These are phyloP conservation scores for Tephrocybe rancida DNA, from an alignment of 768 basidiomycete species.

Conservation along the genomic window DNA sequence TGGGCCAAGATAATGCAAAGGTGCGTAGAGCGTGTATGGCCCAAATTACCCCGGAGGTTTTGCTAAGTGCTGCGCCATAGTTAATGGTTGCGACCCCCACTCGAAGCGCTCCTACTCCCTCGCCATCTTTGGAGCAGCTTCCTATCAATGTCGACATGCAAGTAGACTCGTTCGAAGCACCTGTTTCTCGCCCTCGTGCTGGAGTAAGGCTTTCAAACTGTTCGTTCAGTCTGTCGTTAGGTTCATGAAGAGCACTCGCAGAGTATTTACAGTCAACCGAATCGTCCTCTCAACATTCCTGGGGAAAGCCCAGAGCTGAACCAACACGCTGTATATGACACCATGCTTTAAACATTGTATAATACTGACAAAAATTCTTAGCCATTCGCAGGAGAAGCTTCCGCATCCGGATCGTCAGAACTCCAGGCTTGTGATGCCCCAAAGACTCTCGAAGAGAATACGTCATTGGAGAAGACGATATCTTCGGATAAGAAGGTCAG, in stretches of 20 bases:
- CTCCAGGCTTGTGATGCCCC: no score
- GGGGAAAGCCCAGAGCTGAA: slow-evolving; percentile 1
- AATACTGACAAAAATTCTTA: not conserved
- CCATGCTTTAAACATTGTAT: not conserved
- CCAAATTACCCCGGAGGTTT: not conserved
- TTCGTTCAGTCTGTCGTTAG: not conserved
- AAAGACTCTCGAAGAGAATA: no score
- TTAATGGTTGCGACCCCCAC: not conserved
- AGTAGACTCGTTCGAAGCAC: not conserved
- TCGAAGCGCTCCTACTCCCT: not conserved
- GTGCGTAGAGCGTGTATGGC: not conserved
- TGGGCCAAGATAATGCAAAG: not conserved
- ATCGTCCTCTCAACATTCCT: slow-evolving; percentile 25
- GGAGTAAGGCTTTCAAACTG: slow-evolving; percentile 15
- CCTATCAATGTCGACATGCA: not conserved
- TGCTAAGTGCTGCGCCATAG: not conserved
- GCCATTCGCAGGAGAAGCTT: not conserved
- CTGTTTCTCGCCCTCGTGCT: slow-evolving; percentile 9
- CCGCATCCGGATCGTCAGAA: no score
- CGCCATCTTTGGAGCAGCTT: slow-evolving; percentile 1
- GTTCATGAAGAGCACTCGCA: slow-evolving; percentile 7
- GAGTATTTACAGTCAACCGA: slow-evolving; percentile 32
- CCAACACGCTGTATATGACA: not conserved
- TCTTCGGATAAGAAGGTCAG: no score
- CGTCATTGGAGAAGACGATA: no score